Base-by-base conservation (phyloP, 164 flowering plant species). In the Pachysandra terminalis region DNA sequence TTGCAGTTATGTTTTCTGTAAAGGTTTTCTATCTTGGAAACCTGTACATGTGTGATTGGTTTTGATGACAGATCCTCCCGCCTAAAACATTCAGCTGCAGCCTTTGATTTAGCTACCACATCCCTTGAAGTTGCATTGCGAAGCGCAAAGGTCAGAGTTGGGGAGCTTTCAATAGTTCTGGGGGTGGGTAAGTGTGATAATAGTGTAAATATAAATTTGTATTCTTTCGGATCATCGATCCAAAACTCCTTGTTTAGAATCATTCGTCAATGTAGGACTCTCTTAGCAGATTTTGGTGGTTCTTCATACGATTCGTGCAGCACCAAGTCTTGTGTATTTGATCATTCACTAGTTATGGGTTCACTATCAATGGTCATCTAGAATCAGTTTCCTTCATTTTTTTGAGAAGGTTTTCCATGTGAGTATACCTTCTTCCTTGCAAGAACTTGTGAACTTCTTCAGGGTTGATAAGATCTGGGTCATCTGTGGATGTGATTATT, bases 141-240 rank as follows among this genome's bases (percentile, higher is more conserved):
- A n/a, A n/a, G n/a, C n/a, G n/a, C n/a, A n/a, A 10, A 45, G 16
- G 17, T 45, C 16, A 45, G 16, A 45, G 10, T 10, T 12, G 51
- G 2, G 51, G 14, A 45, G n/a, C n/a, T n/a, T n/a, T n/a, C n/a
- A n/a, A n/a, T n/a, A n/a, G n/a, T 10, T 45, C 7, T 32, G 37
- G 55, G 67, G 70, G 21, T 48, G 52, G 66, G 53, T 19, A 52
- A 37, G 24, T 73, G 72, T 73, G 64, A 63, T 48, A 55, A 37
- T 75, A 68, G 62, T 64, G 79, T 68, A 68, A 37, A 69, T 72
- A 61, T 64, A 60, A 55, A 22, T 66, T n/a, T 70, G 58, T 41
- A 59, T 40, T 72, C 55, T 56, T 32, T 27, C 25, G 22, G 40
- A 49, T 26, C 25, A 64, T 51, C 49, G 27, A 59, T 24, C 22